Conservation (phyloP, 202 grass and related monocot genomes). For the Panicum virgatum region DNA sequence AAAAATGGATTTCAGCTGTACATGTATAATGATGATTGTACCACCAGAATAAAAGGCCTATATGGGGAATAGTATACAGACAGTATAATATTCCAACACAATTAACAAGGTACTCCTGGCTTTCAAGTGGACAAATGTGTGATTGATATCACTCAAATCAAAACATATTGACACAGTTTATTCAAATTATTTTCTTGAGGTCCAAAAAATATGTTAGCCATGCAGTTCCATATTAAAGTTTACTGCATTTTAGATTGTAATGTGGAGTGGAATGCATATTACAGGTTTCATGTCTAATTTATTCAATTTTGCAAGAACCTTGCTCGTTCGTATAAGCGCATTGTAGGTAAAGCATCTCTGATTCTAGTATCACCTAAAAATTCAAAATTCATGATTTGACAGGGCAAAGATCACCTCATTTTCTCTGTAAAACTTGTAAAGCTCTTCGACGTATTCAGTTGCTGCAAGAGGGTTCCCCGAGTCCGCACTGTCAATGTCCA, state of each 20-base stretch:
- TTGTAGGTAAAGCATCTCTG: neutral
- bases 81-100: neutral
- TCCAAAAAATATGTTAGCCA: neutral
- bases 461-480: slow-evolving; percentile 60
- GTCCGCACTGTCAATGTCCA: slow-evolving; percentile 70
- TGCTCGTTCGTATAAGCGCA: neutral
- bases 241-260: slow-evolving; percentile 9
- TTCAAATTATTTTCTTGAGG: neutral
- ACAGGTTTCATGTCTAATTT: slow-evolving; percentile 7
- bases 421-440: slow-evolving; percentile 73
- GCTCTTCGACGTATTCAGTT: slow-evolving; percentile 69
- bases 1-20: neutral
- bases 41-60: neutral
- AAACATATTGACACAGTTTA: neutral
- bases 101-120: neutral
- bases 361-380: neutral
- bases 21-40: slow-evolving; percentile 1
- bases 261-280: slow-evolving; percentile 12
- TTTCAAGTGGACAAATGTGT: neutral
- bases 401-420: slow-evolving; percentile 61
- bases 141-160: neutral
- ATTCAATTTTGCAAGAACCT: slow-evolving; percentile 4
- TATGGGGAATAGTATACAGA: neutral
- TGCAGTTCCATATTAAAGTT: slow-evolving; percentile 4
- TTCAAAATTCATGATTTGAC: neutral